A percentile compares a stretch with the other conserved stretches of the same genome.
These are phyloP conservation scores for Boletus rufocinnamomeus DNA, from an alignment of 768 basidiomycete species.

Conservation along the genomic window DNA sequence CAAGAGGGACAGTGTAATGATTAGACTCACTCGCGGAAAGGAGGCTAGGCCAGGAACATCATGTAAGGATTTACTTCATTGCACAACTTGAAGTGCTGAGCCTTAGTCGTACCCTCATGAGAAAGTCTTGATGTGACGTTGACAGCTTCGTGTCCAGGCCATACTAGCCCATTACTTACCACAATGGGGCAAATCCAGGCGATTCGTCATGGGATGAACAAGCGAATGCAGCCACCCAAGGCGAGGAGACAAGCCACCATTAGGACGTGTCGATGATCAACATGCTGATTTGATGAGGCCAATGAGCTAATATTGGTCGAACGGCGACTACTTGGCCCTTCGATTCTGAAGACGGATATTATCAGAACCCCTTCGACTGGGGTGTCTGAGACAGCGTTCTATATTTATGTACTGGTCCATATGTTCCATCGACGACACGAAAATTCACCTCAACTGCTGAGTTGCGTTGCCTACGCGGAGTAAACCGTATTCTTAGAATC, in stretches of 20 bases:
- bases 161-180: neutral
- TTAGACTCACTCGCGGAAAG: neutral
- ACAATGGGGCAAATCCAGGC: neutral
- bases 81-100: neutral
- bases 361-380: neutral
- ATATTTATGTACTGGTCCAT: neutral
- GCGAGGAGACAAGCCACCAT: neutral
- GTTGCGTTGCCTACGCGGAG: neutral
- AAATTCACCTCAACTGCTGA: neutral
- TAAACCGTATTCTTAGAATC: neutral
- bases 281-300: slow-evolving; percentile 5
- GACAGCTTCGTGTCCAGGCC: neutral
- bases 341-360: neutral
- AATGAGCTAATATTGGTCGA: neutral
- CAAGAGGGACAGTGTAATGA: neutral
- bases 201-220: neutral
- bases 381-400: neutral
- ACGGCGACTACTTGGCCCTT: neutral
- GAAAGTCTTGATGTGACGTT: neutral
- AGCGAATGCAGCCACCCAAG: neutral
- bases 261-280: neutral
- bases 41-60: neutral
- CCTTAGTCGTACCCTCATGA: neutral
- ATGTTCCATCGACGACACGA: neutral
- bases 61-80: neutral